Percentiles rank a stretch among this genome's conserved stretches.
Evolutionary conservation across 345 rosid species (phyloP).

Genomic region (Eutrema japonicum): DNA sequence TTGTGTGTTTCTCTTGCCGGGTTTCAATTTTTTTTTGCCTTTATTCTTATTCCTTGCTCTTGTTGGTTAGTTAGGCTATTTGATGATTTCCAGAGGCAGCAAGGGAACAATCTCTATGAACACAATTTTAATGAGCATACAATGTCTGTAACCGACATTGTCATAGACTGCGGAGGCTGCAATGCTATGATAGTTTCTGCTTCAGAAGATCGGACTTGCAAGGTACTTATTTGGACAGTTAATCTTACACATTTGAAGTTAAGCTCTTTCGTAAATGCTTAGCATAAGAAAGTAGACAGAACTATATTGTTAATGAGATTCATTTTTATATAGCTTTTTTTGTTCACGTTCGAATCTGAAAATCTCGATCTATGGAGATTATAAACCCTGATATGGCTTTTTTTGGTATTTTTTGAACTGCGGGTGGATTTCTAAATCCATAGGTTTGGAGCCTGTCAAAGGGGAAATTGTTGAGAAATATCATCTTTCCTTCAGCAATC

Average conservation of each 20-base stretch:
- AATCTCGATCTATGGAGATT: background rate
- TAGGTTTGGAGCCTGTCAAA: conserved; percentile 86
- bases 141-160: conserved; percentile 64
- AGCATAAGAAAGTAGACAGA: conserved; percentile 3
- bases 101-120: conserved; percentile 59
- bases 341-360: background rate
- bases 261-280: background rate
- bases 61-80: conserved; percentile 61
- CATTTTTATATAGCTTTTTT: background rate
- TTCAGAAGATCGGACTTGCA: conserved; percentile 85
- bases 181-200: conserved; percentile 78
- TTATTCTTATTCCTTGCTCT: conserved; percentile 8
- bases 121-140: conserved; percentile 64
- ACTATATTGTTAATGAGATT: background rate
- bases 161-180: conserved; percentile 68
- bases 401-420: background rate
- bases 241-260: background rate
- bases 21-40: background rate
- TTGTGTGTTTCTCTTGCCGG: background rate
- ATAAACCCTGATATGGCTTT: conserved; percentile 16
- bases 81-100: conserved; percentile 61
- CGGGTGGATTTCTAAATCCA: conserved; percentile 8
- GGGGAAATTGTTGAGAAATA: conserved; percentile 62
- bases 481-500: conserved; percentile 72
- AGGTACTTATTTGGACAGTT: conserved; percentile 49